A percentile compares a stretch with the other conserved stretches of the same genome.
Evolutionary conservation across 1,284 basidiomycete genomes (phyloP).

Genomic region (Earliella scabrosa): DNA sequence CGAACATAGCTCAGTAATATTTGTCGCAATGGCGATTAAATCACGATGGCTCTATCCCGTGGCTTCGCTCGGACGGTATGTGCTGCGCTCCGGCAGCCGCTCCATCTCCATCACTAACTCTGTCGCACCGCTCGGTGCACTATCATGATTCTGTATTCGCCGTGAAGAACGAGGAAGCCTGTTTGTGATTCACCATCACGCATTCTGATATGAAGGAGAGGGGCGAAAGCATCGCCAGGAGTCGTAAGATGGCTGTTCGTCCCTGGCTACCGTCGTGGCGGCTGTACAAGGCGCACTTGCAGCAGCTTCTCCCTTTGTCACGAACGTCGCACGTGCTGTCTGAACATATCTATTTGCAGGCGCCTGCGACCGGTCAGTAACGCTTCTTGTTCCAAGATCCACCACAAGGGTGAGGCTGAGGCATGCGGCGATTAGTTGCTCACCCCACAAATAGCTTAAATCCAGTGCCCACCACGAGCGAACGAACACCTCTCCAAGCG

Average conservation of each 20-base stretch:
- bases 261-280: slow-evolving; percentile 17
- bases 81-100: neutral
- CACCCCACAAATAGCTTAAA: slow-evolving; percentile 11
- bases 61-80: neutral
- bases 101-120: neutral
- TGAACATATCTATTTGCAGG: slow-evolving; percentile 11
- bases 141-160: neutral
- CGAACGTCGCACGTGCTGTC: slow-evolving; percentile 13
- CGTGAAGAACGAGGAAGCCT: neutral
- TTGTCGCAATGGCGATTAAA: neutral
- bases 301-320: slow-evolving; percentile 20
- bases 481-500: slow-evolving; percentile 3
- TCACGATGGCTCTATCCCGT: neutral
- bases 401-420: slow-evolving; percentile 11
- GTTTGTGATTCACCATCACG: neutral
- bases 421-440: slow-evolving; percentile 4
- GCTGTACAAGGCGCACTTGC: slow-evolving; percentile 7
- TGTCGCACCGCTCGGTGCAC: neutral
- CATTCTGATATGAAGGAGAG: slow-evolving; percentile 5
- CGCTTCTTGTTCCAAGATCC: slow-evolving; percentile 8
- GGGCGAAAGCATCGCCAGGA: slow-evolving; percentile 2
- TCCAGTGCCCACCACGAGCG: neutral
- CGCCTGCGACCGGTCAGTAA: neutral
- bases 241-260: slow-evolving; percentile 1
- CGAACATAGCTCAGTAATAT: neutral